Percentiles rank a stretch among this genome's conserved stretches.
These are phyloP conservation scores for Russula foetens DNA, from an alignment of 768 basidiomycete genomes.

Conservation along the genomic window DNA sequence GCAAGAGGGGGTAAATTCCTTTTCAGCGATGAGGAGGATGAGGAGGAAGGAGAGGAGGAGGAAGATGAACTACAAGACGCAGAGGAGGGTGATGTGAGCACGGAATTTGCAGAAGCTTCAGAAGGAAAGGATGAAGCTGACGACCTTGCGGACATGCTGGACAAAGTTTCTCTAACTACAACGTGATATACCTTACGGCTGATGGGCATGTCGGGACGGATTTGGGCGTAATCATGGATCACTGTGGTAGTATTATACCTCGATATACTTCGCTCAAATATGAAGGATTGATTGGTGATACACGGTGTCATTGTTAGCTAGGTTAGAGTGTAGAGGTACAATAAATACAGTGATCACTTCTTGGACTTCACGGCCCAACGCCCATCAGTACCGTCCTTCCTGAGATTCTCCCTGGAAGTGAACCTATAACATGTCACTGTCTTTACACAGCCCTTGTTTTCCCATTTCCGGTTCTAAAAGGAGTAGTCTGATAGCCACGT, in stretches of 20 bases:
- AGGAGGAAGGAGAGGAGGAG: conserved; percentile 52
- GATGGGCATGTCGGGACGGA: not conserved
- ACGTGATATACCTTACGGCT: not conserved
- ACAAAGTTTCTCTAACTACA: conserved; percentile 41
- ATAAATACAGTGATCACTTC: not conserved
- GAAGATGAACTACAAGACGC: conserved; percentile 35
- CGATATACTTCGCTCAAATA: conserved; percentile 5
- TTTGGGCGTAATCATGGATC: not conserved
- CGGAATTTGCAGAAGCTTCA: conserved; percentile 20
- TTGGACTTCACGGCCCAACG: conserved; percentile 12
- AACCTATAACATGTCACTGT: not conserved
- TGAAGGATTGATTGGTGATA: not conserved
- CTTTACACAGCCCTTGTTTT: not conserved
- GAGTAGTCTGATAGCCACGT: conserved; percentile 11
- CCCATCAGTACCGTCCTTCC: conserved; percentile 9
- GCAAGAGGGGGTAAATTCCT: conserved; percentile 60
- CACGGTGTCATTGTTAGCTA: not conserved
- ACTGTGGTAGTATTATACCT: conserved; percentile 2
- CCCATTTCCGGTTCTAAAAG: conserved; percentile 6
- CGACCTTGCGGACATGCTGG: conserved; percentile 52
- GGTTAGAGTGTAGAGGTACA: not conserved
- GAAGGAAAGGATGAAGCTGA: conserved; percentile 30
- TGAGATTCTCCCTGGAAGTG: conserved; percentile 3
- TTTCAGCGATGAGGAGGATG: conserved; percentile 73
- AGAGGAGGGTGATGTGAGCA: conserved; percentile 26